phyloP scores from a whole-genome alignment of 108 stramenopile species.

The Cyclotella sp. region DNA sequence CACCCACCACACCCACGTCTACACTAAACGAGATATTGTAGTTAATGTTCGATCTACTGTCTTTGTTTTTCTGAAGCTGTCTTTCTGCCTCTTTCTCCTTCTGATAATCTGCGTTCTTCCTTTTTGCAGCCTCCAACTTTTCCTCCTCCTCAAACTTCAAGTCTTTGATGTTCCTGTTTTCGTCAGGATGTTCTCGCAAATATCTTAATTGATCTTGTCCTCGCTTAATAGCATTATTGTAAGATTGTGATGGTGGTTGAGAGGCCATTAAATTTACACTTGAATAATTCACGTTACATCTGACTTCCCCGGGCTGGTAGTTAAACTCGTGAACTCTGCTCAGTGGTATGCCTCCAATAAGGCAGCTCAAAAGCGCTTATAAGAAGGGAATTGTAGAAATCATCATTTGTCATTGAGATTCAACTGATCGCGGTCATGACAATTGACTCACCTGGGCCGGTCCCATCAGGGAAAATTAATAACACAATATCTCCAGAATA shows the following conservation, averaged over 20 bases:
- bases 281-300: constrained; percentile 59
- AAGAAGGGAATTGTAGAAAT: not conserved
- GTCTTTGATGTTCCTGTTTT: constrained; percentile 42
- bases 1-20: not conserved
- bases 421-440: not conserved
- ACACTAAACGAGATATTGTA: not conserved
- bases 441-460: constrained; percentile 55
- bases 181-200: constrained; percentile 41
- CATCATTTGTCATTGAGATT: not conserved
- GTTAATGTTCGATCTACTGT: not conserved
- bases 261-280: constrained; percentile 31
- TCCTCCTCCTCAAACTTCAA: constrained; percentile 46
- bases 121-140: constrained; percentile 20
- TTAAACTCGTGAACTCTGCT: constrained; percentile 74
- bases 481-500: constrained; percentile 82
- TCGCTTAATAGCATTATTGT: constrained; percentile 31
- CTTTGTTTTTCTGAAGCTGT: constrained; percentile 1
- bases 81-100: constrained; percentile 18
- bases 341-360: constrained; percentile 81
- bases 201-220: constrained; percentile 31
- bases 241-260: constrained; percentile 22
- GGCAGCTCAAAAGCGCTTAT: constrained; percentile 61
- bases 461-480: constrained; percentile 82
- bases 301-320: constrained; percentile 67
- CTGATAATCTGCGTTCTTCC: constrained; percentile 12